Percentiles rank a stretch among this genome's conserved stretches.
Evolutionary conservation across 2,329 filamentous ascomycete species (phyloP).

Genomic region (Ceratocystis cacaofunesta): DNA sequence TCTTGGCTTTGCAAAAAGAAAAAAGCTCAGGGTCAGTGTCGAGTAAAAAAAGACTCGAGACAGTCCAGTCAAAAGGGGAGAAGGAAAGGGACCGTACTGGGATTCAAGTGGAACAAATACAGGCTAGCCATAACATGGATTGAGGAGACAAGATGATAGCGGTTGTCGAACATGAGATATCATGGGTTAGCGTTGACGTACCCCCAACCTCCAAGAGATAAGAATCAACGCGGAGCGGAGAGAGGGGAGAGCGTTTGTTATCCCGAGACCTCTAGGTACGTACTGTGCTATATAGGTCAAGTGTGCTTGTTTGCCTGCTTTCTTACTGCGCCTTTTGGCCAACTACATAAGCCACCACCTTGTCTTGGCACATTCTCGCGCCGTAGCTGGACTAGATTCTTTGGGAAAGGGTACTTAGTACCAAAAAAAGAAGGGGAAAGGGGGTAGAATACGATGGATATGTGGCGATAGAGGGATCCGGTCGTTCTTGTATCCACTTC

Average conservation of each 20-base stretch:
- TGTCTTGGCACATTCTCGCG: not conserved
- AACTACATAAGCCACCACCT: not conserved
- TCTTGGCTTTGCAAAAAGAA: not conserved
- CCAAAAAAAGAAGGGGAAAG: not conserved
- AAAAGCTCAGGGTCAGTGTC: not conserved
- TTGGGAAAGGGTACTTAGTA: not conserved
- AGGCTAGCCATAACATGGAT: not conserved
- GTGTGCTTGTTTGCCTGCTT: not conserved
- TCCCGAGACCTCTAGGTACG: not conserved
- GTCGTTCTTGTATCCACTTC: not conserved
- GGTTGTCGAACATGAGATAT: not conserved
- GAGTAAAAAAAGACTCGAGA: not conserved
- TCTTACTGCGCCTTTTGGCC: not conserved
- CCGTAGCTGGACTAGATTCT: not conserved
- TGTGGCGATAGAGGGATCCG: not conserved
- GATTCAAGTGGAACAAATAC: too few relatives aligned
- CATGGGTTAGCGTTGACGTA: not conserved
- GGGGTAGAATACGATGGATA: not conserved
- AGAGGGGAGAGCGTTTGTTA: not conserved
- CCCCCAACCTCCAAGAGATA: not conserved
- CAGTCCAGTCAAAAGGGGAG: not conserved
- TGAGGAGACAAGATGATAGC: not conserved
- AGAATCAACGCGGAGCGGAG: not conserved
- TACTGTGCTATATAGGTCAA: not conserved
- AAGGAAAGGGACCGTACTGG: not conserved